phyloP scores from a whole-genome alignment of 2,329 filamentous ascomycete genomes.

The Fusarium subtropicale region DNA sequence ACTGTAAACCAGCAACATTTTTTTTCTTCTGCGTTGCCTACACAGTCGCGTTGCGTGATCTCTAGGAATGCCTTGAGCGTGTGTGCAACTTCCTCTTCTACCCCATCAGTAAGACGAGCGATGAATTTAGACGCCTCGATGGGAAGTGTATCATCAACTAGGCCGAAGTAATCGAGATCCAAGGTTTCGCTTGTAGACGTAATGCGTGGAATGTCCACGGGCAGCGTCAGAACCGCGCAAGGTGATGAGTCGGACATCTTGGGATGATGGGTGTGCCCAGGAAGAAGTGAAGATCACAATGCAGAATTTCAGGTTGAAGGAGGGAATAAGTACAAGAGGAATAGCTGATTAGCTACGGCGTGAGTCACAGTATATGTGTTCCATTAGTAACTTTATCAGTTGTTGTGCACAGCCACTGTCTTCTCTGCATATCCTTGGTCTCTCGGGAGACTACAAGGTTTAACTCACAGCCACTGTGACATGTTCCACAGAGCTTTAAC shows the following conservation, averaged over 20 bases:
- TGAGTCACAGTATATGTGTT: neutral
- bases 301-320: neutral
- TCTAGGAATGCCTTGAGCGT: neutral
- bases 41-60: neutral
- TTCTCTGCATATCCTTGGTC: neutral
- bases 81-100: neutral
- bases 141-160: fast-evolving
- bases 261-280: neutral
- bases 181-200: neutral
- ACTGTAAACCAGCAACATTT: slow-evolving; percentile 2
- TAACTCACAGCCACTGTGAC: neutral
- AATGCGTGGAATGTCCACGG: neutral
- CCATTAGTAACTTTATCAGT: neutral
- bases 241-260: slow-evolving; percentile 6
- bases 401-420: neutral
- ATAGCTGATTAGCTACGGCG: neutral
- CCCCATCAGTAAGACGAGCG: neutral
- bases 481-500: neutral
- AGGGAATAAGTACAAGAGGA: neutral
- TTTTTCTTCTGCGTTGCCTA: neutral
- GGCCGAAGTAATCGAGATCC: neutral
- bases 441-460: neutral
- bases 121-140: neutral
- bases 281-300: neutral
- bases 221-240: neutral